These are phyloP conservation scores for Bacidia rubella DNA, from an alignment of 495 filamentous ascomycete genomes.

Conservation along the genomic window DNA sequence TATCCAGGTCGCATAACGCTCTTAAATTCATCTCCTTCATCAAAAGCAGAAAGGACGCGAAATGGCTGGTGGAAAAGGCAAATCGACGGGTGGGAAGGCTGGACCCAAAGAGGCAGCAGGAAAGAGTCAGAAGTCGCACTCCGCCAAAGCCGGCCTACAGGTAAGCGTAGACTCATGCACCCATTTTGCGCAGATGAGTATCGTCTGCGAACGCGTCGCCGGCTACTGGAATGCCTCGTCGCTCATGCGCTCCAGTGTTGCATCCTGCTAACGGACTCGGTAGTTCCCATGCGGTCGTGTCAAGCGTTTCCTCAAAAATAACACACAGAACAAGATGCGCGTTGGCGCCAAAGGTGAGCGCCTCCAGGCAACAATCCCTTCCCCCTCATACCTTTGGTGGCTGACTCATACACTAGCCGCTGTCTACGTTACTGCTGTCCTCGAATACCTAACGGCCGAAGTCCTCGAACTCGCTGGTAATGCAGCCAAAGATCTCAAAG, in stretches of 20 bases:
- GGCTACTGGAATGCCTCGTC: neutral
- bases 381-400: neutral
- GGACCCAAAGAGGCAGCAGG: conserved; percentile 56
- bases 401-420: conserved; percentile 40
- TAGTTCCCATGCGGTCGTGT: conserved; percentile 99
- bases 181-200: neutral
- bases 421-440: conserved; percentile 95
- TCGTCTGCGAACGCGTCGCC: neutral
- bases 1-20: neutral
- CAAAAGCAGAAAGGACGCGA: conserved; percentile 17
- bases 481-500: conserved; percentile 97
- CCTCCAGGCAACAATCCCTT: neutral
- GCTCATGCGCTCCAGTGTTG: neutral
- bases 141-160: conserved; percentile 94
- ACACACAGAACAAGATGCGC: conserved; percentile 99
- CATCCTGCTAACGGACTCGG: conserved; percentile 22
- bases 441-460: conserved; percentile 97
- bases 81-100: conserved; percentile 90
- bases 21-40: neutral
- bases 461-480: conserved; percentile 98
- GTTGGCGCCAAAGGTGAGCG: conserved; percentile 78
- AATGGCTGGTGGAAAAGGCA: conserved; percentile 86
- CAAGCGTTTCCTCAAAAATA: conserved; percentile 98
- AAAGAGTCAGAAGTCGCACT: conserved; percentile 97
- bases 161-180: conserved; percentile 43